Conservation (phyloP, 345 rosid species). For the Linum usitatissimum region DNA sequence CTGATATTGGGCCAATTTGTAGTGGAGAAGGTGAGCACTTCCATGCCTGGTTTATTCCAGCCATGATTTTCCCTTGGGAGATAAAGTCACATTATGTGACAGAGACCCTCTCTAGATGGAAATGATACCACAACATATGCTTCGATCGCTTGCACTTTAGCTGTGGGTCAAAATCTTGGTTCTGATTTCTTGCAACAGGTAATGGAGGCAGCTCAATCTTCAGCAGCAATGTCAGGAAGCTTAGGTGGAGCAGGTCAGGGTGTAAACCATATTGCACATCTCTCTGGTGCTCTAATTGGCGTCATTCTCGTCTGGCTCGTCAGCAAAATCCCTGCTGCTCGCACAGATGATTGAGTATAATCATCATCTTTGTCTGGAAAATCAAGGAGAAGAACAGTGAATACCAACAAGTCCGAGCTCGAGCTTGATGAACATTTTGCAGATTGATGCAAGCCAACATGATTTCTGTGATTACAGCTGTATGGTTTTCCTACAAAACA, state of each 20-base stretch:
- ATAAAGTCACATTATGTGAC: not conserved
- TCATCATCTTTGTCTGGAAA: constrained; percentile 20
- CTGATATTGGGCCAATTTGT: constrained; percentile 91
- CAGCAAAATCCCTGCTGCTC: constrained; percentile 55
- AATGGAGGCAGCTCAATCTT: constrained; percentile 94
- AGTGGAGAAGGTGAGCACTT: constrained; percentile 48
- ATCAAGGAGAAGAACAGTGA: constrained; percentile 10
- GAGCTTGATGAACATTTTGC: too few relatives aligned
- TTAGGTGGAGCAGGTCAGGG: constrained; percentile 53
- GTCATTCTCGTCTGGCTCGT: constrained; percentile 78
- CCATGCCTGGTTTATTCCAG: not conserved
- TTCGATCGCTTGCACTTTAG: not conserved
- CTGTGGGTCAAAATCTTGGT: not conserved
- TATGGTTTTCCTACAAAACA: too few relatives aligned
- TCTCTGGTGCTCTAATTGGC: constrained; percentile 81
- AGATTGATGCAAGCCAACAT: too few relatives aligned
- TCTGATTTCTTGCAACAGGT: constrained; percentile 29
- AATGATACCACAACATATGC: not conserved
- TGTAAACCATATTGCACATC: constrained; percentile 86
- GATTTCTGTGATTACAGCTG: too few relatives aligned
- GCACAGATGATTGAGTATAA: constrained; percentile 18
- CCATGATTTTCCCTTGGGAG: not conserved
- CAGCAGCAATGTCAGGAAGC: constrained; percentile 54
- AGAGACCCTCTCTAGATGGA: not conserved
- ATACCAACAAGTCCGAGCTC: too few relatives aligned